Percentiles rank a stretch among this genome's conserved stretches.
Conservation (phyloP, 2,329 filamentous ascomycete species). For the Bipolaris sorokiniana region DNA sequence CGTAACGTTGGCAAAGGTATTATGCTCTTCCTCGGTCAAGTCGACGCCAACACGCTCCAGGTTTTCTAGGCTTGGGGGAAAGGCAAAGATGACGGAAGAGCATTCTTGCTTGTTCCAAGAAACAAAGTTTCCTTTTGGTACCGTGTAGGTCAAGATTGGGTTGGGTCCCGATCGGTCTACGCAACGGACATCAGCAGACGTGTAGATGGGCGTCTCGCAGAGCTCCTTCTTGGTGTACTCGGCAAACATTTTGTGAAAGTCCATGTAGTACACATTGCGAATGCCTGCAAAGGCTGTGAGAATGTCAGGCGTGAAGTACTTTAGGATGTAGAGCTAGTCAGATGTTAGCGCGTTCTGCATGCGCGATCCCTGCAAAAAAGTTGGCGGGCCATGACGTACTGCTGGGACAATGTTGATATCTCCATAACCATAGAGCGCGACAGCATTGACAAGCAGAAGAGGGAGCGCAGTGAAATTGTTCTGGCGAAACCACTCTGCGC, state of each 20-base stretch:
- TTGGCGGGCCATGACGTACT: constrained; percentile 35
- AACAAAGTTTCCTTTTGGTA: constrained; percentile 35
- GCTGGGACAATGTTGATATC: constrained; percentile 48
- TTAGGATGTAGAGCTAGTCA: constrained; percentile 47
- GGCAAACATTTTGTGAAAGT: constrained; percentile 47
- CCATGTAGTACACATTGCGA: constrained; percentile 47
- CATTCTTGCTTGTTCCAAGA: constrained; percentile 45
- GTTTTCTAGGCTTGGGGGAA: constrained; percentile 44
- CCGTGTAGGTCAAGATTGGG: constrained; percentile 43
- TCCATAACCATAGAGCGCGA: constrained; percentile 48
- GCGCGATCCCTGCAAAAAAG: constrained; percentile 29
- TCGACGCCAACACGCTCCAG: constrained; percentile 43
- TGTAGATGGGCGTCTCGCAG: constrained; percentile 42
- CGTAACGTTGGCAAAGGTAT: constrained; percentile 41
- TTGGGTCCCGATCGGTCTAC: constrained; percentile 45
- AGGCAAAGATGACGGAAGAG: constrained; percentile 45
- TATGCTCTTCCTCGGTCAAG: constrained; percentile 41
- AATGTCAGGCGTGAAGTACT: constrained; percentile 50
- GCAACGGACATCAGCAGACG: constrained; percentile 43
- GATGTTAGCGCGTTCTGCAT: constrained; percentile 36
- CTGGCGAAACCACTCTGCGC: constrained; percentile 42
- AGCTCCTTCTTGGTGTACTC: constrained; percentile 40
- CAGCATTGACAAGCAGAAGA: constrained; percentile 42
- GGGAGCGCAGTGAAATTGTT: constrained; percentile 48
- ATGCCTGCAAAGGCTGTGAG: constrained; percentile 45